Percentiles rank a stretch among this genome's conserved stretches.
These are phyloP conservation scores for Tephrocybe sp. DNA, from an alignment of 768 basidiomycete species.

Conservation along the genomic window DNA sequence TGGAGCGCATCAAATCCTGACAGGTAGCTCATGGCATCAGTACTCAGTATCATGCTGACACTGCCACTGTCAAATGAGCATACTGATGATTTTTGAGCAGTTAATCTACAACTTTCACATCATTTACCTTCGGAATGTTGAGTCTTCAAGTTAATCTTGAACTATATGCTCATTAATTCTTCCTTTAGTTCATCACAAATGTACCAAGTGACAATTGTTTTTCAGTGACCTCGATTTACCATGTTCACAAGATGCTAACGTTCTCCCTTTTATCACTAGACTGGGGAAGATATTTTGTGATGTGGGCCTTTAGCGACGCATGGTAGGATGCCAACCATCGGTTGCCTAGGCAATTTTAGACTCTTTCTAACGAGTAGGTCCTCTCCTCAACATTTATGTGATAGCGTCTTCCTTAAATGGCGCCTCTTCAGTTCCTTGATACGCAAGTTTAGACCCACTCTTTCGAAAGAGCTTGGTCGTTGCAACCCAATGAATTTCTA, in stretches of 20 bases:
- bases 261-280: neutral
- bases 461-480: neutral
- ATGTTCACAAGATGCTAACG: neutral
- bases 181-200: no score
- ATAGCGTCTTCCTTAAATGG: neutral
- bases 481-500: neutral
- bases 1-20: no score
- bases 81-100: no score
- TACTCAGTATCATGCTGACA: no score
- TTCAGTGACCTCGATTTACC: no score
- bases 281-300: neutral
- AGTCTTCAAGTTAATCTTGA: no score
- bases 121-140: no score
- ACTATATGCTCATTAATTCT: no score
- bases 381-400: neutral
- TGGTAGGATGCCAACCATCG: neutral
- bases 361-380: neutral
- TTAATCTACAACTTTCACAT: no score
- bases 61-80: no score
- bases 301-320: neutral
- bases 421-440: neutral
- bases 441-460: neutral
- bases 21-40: no score
- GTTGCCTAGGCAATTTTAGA: neutral
- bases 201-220: no score